Percentiles rank a stretch among this genome's conserved stretches.
Conservation (phyloP, 352 stramenopile species). For the Phytophthora foliorum region DNA sequence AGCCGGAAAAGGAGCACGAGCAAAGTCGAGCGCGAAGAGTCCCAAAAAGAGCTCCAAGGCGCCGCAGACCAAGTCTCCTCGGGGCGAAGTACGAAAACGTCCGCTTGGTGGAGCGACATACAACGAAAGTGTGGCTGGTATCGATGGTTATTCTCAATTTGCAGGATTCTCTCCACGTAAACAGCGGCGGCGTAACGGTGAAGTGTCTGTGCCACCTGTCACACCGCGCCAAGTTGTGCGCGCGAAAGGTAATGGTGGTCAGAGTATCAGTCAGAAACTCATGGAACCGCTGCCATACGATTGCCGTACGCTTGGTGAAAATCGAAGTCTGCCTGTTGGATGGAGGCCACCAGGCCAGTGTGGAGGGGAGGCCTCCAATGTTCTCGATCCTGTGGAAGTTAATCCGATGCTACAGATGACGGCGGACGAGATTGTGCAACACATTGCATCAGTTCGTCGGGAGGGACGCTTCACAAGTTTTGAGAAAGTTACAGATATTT, state of each 20-base stretch:
- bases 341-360: constrained; percentile 32
- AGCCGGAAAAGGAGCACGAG: constrained; percentile 29
- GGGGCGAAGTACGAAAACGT: constrained; percentile 34
- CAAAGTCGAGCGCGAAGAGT: constrained; percentile 27
- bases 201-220: constrained; percentile 34
- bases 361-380: constrained; percentile 6
- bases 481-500: constrained; percentile 69
- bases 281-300: constrained; percentile 46
- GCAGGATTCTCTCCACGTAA: constrained; percentile 52
- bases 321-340: constrained; percentile 63
- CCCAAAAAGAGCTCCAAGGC: constrained; percentile 39
- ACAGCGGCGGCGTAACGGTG: constrained; percentile 42
- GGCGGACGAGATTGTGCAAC: constrained; percentile 56
- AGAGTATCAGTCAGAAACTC: constrained; percentile 48
- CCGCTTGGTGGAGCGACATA: constrained; percentile 20
- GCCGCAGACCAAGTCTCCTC: constrained; percentile 37
- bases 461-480: constrained; percentile 74
- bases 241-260: constrained; percentile 33
- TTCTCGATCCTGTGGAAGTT: constrained; percentile 36
- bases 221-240: constrained; percentile 40
- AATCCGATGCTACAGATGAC: constrained; percentile 76
- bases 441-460: constrained; percentile 74
- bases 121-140: constrained; percentile 14
- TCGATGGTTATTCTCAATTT: constrained; percentile 18
- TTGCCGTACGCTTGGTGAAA: constrained; percentile 52